A percentile compares a stretch with the other conserved stretches of the same genome.
Conservation (phyloP, 2,329 filamentous ascomycete species). For the Diaporthe aspalathi region DNA sequence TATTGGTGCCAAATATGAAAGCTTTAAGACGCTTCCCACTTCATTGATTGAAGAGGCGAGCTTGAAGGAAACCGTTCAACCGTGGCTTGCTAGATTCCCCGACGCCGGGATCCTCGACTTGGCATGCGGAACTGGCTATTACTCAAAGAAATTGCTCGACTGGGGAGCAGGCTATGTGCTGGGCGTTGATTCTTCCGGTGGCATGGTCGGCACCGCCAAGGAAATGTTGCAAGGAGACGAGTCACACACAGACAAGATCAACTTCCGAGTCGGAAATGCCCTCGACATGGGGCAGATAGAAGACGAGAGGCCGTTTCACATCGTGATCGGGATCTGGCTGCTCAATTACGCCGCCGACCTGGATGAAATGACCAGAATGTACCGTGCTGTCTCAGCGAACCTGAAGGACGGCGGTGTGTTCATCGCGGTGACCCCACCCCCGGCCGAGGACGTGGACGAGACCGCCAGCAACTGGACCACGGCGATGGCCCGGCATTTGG, state of each 20-base stretch:
- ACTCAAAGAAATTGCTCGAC: conserved; percentile 47
- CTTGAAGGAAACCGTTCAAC: conserved; percentile 33
- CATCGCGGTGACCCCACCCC: conserved; percentile 45
- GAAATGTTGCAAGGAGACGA: conserved; percentile 28
- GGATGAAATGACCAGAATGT: conserved; percentile 49
- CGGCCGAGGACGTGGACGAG: conserved; percentile 35
- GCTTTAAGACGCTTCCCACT: conserved; percentile 38
- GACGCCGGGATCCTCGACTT: conserved; percentile 49
- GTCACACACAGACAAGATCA: conserved; percentile 27
- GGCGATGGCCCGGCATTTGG: neutral
- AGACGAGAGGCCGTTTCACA: conserved; percentile 47
- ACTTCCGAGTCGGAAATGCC: conserved; percentile 44
- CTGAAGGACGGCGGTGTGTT: conserved; percentile 50
- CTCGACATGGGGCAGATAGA: conserved; percentile 42
- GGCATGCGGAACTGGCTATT: conserved; percentile 52
- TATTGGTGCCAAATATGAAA: conserved; percentile 38
- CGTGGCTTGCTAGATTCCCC: conserved; percentile 20
- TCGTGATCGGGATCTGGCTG: conserved; percentile 52
- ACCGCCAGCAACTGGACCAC: conserved; percentile 21
- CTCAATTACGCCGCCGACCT: conserved; percentile 51
- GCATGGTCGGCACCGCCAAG: conserved; percentile 48
- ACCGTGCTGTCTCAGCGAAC: conserved; percentile 48
- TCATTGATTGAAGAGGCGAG: conserved; percentile 38
- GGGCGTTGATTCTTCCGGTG: conserved; percentile 50
- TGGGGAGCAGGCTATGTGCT: conserved; percentile 50